Base-by-base conservation (phyloP, 441 rosid genomes). In the Daphne laureola region DNA sequence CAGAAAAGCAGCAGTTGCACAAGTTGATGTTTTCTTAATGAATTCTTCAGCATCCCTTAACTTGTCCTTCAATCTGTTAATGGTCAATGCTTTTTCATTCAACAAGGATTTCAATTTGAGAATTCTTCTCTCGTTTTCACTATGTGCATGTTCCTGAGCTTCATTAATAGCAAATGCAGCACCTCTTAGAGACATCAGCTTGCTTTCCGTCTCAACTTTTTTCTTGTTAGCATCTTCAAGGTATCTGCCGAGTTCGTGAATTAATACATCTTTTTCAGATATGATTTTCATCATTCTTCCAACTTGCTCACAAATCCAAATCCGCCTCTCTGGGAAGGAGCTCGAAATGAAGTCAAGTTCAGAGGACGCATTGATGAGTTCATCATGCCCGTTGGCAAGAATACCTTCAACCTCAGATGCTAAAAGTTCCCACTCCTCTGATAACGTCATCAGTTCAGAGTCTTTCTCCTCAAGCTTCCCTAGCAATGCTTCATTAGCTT, bases 241-340 rank as follows among this genome's bases (percentile, higher is more conserved):
- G 62, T 86, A 91, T 46, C 77, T 81, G 49, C 90, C 73, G 46
- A 95, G 88, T 68, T 91, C 93, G 71, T 88, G 87, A 58, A 91
- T 84, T 72, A 78, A 60, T 46, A 73, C 47, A 47, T 95, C 97
- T 75, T 80, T 91, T 57, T 91, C 95, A 46, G 86, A 74, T 35
- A 90, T 67, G 51, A 65, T 66, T 67, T 96, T 72, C 51, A 70
- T 71, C 66, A 95, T 67, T 74, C 67, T 71, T 56, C 90, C 78
- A 65, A 91, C 84, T 71, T 86, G 92, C 70, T 86, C 96, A 58
- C 97, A 80, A 64, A 95, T 86, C 96, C 94, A 84, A 54, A 84
- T 71, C 76, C 99, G 83, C 70, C 67, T 88, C 67, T 86, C 81
- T 43, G 95, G 84, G 47, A 90, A 74, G 60, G 86, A 78, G 61